Evolutionary conservation across 2,329 filamentous ascomycete genomes (phyloP), one percentile per base, ranked within the genome.

Genomic region (Aspergillaceae sp.): DNA sequence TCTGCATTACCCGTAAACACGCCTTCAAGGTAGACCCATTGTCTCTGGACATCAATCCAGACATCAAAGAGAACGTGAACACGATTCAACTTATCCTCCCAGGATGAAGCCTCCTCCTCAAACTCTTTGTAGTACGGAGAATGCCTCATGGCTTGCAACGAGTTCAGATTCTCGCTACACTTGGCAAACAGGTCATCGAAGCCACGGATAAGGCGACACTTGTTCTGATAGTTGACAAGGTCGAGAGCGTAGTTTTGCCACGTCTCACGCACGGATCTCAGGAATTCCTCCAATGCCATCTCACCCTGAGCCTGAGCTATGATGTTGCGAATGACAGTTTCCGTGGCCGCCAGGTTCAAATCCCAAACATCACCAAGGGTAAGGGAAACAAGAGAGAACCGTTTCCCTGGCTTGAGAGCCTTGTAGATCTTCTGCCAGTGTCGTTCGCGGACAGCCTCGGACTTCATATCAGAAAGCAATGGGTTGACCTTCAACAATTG

Each of bases 121-220:
- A 99, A 99, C 59, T 97, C 91, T 67, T 96, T 97, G 76, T 95
- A 98, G 68, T 98, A 98, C 0, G 92, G 92, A 4, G 92, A 99
- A 67, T 98, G 91, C 63, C 88, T 86, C 94, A 99, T 99, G 27
- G 92, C 92, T 68, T 97, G 92, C 41, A 99, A 74, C 4, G 92
- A 97, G 70, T 96, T 97, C 47, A 98, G 71, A 59, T 99, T 94
- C 66, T 99, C 92, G 62, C 91, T 95, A 69, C 92, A 99, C 66
- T 97, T 97, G 43, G 91, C 88, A 61, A 98, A 98, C 10, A 99
- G 78, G 54, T 98, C 92, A 59, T 99, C 92, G 85, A 94, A 98
- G 44, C 92, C 92, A 53, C 89, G 87, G 55, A 99, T 98, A 36
- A 99, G 81, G 40, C 91, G 87, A 63, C 91, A 96, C 66, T 98